Evolutionary conservation across 352 stramenopile species (phyloP).

Genomic region (Phytophthora parvispora): DNA sequence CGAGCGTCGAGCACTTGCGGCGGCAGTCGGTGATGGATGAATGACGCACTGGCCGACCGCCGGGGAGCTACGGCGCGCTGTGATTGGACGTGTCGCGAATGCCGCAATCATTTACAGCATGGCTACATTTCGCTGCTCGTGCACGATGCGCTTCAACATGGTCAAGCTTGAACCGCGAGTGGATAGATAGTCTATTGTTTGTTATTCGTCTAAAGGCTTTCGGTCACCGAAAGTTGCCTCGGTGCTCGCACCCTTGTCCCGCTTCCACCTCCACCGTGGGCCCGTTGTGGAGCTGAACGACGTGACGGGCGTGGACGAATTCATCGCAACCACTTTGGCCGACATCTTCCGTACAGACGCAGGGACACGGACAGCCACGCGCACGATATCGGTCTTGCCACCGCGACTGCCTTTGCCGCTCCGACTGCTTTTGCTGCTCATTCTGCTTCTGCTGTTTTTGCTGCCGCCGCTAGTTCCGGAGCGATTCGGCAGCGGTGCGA

Average conservation of each 20-base stretch:
- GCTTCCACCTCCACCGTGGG: conserved; percentile 17
- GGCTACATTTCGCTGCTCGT: conserved; percentile 30
- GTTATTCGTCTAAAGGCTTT: neutral
- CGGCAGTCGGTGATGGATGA: conserved; percentile 1
- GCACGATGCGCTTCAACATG: neutral
- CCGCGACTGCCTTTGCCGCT: conserved; percentile 9
- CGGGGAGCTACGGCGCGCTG: neutral
- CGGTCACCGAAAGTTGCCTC: neutral
- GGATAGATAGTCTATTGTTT: neutral
- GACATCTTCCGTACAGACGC: conserved; percentile 18
- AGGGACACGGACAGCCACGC: conserved; percentile 5
- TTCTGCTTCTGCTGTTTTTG: conserved; percentile 17
- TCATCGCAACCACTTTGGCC: conserved; percentile 28
- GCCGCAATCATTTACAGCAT: conserved; percentile 27
- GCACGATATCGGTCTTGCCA: conserved; percentile 25
- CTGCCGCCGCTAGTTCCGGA: conserved; percentile 1
- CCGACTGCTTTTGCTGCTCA: neutral
- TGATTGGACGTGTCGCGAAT: conserved; percentile 28
- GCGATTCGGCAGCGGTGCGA: conserved; percentile 10
- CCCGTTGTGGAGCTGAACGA: conserved; percentile 6
- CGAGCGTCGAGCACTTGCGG: neutral
- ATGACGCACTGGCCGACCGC: conserved; percentile 7
- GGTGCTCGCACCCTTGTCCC: neutral
- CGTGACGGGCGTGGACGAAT: conserved; percentile 22
- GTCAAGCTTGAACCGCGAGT: no score